Conservation (phyloP, 352 stramenopile species). For the Elongisporangium prolatum region DNA sequence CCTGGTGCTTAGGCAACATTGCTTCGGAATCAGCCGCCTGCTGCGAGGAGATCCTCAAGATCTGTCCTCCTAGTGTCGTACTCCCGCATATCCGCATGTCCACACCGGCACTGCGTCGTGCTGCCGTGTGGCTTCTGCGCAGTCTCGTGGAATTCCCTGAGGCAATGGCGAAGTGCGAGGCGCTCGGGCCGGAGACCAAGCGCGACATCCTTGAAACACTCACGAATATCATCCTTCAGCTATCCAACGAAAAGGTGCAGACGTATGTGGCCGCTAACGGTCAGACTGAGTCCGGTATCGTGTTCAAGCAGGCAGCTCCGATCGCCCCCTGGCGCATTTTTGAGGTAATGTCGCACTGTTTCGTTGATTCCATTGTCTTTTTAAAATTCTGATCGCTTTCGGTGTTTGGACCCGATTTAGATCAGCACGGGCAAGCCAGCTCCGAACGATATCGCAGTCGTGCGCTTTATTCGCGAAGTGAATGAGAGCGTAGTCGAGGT, state of each 20-base stretch:
- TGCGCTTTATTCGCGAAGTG: constrained; percentile 76
- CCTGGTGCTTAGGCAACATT: constrained; percentile 86
- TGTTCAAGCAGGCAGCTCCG: constrained; percentile 48
- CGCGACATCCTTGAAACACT: constrained; percentile 71
- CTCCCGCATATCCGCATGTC: constrained; percentile 82
- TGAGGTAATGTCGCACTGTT: constrained; percentile 27
- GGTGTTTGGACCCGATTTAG: constrained; percentile 9
- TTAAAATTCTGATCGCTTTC: neutral
- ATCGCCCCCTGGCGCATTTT: constrained; percentile 85
- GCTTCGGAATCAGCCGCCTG: constrained; percentile 67
- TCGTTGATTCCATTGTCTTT: neutral
- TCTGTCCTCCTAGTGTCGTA: constrained; percentile 62
- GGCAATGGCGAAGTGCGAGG: constrained; percentile 47
- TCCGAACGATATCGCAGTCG: constrained; percentile 80
- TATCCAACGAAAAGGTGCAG: constrained; percentile 71
- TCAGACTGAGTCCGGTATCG: constrained; percentile 31
- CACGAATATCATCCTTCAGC: constrained; percentile 67
- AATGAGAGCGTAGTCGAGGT: constrained; percentile 75
- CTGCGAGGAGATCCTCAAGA: constrained; percentile 69
- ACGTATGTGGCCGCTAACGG: constrained; percentile 52
- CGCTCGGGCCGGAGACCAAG: constrained; percentile 48
- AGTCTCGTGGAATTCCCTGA: constrained; percentile 84
- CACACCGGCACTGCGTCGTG: constrained; percentile 70
- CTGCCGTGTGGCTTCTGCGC: constrained; percentile 77
- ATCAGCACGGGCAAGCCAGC: constrained; percentile 72